Evolutionary conservation across 495 filamentous ascomycete species (phyloP).

Genomic region (Neurospora tetraspora): DNA sequence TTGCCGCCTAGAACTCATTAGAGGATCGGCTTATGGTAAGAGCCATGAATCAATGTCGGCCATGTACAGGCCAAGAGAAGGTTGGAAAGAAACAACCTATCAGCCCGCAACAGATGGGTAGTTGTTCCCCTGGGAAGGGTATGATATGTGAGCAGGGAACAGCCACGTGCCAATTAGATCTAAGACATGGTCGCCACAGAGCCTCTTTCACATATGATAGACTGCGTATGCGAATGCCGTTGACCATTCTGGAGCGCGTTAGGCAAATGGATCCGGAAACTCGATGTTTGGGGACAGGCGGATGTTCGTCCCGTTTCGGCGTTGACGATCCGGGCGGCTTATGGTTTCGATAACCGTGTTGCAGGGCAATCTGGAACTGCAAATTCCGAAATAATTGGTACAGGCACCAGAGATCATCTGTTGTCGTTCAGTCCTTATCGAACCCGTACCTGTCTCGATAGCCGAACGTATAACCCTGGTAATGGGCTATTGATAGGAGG

Average conservation of each 20-base stretch:
- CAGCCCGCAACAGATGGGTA: background rate
- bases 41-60: background rate
- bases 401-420: background rate
- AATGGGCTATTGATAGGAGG: background rate
- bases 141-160: background rate
- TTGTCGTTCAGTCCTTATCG: background rate
- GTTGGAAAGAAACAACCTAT: background rate
- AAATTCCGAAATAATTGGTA: background rate
- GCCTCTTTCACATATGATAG: background rate
- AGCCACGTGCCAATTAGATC: background rate
- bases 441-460: background rate
- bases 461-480: background rate
- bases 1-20: background rate
- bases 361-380: background rate
- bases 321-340: background rate
- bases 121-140: background rate
- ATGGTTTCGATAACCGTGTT: background rate
- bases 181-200: background rate
- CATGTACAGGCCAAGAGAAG: background rate
- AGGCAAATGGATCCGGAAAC: background rate
- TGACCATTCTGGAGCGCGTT: background rate
- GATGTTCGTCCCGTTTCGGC: background rate
- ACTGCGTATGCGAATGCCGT: background rate
- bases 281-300: background rate
- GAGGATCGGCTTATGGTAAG: background rate